These are phyloP conservation scores for Heterobasidion annosum DNA, from an alignment of 1,284 basidiomycete genomes.

Conservation along the genomic window DNA sequence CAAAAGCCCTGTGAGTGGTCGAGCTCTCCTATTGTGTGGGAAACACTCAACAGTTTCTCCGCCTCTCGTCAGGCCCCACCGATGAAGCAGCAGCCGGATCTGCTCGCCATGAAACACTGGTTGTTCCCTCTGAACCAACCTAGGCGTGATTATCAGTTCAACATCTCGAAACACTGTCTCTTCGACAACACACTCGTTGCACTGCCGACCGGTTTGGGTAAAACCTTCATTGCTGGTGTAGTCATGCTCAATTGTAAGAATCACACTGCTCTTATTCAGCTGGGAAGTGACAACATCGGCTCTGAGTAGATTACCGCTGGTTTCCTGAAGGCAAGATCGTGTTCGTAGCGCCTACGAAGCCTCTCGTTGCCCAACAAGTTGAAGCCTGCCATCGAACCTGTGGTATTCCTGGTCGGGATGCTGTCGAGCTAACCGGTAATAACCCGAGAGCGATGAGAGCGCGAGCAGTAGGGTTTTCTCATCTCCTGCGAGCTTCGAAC, in stretches of 20 bases:
- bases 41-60: background rate
- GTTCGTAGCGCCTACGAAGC: conserved; percentile 94
- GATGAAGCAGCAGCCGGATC: conserved; percentile 72
- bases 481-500: background rate
- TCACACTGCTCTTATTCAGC: background rate
- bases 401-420: conserved; percentile 86
- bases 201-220: conserved; percentile 93
- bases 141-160: conserved; percentile 92
- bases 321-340: conserved; percentile 91
- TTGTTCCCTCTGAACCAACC: conserved; percentile 88
- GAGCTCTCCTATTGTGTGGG: no score
- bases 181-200: conserved; percentile 95
- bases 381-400: conserved; percentile 91
- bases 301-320: conserved; percentile 74
- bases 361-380: conserved; percentile 92
- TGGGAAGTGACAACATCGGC: background rate
- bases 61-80: conserved; percentile 45
- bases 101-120: conserved; percentile 79
- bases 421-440: conserved; percentile 83
- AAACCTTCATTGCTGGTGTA: conserved; percentile 97
- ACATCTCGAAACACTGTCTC: conserved; percentile 82
- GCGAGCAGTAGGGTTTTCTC: conserved; percentile 44
- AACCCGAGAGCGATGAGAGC: conserved; percentile 40
- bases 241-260: conserved; percentile 88
- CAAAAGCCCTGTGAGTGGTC: background rate